Base-by-base conservation (phyloP, 2,329 filamentous ascomycete genomes). In the Microdochium trichocladiopsis region DNA sequence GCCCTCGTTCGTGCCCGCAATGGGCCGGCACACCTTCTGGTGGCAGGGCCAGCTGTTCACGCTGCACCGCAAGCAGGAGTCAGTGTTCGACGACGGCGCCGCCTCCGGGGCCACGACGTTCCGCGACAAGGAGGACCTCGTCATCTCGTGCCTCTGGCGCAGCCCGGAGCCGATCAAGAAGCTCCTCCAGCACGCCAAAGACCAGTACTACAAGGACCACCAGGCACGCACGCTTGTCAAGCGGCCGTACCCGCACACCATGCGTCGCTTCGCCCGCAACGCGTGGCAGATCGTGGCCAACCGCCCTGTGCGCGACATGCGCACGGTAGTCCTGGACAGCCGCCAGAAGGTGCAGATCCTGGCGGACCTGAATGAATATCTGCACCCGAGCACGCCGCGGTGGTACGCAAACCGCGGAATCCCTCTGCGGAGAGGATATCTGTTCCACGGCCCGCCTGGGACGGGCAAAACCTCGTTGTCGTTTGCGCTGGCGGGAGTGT, bases 361-460 rank as follows among this genome's bases (percentile, higher is more conserved):
- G 10, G 72, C 72, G 24, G 89, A 94, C 60, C 85, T 93, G 61
- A 88, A 88, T 58, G 87, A 91, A 59, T 93, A 90, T 57, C 73
- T 94, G 0, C 82, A 90, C 51, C 87, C 88, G 0, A 72, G 76
- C 1, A 88, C 83, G 0, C 80, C 83, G 1, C 74, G 77, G 10
- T 93, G 87, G 86, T 93, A 93, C 61, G 82, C 86, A 0, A 83
- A 83, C 48, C 76, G 87, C 2, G 88, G 88, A 0, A 89, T 93
- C 25, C 88, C 88, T 0, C 83, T 92, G 50, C 77, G 89, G 0
- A 72, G 89, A 25, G 90, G 89, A 0, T 93, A 92, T 60, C 76
- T 93, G 0, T 89, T 93, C 57, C 78, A 90, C 59, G 88, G 89
- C 0, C 86, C 86, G 0, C 87, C 87, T 0, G 87, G 87, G 0